These are phyloP conservation scores for Globisporangium orthogonon DNA, from an alignment of 352 stramenopile species.

Conservation along the genomic window DNA sequence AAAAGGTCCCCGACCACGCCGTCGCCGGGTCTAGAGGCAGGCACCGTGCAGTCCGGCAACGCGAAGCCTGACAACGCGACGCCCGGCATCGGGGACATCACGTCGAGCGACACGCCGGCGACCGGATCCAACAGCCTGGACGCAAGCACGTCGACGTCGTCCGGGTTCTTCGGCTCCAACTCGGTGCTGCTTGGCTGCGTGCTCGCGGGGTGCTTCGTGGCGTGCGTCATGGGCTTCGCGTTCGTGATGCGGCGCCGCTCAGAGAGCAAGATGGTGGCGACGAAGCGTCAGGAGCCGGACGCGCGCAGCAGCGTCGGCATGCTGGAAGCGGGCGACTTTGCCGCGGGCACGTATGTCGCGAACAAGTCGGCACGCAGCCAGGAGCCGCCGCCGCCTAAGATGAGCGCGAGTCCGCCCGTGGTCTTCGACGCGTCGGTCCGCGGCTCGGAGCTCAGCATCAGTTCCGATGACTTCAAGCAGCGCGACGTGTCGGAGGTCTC, in stretches of 20 bases:
- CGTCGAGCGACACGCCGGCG: neutral
- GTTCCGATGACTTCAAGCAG: constrained; percentile 18
- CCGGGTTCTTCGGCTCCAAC: constrained; percentile 14
- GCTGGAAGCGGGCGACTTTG: constrained; percentile 27
- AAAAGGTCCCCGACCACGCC: neutral
- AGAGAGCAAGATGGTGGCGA: constrained; percentile 19
- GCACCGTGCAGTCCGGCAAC: no score
- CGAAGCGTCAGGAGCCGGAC: constrained; percentile 19
- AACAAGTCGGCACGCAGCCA: constrained; percentile 45
- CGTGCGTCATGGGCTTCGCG: constrained; percentile 21
- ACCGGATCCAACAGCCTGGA: constrained; percentile 9
- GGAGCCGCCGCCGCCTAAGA: constrained; percentile 20
- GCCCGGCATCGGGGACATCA: neutral
- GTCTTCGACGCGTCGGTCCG: constrained; percentile 33
- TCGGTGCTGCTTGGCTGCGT: constrained; percentile 33
- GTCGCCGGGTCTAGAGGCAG: neutral
- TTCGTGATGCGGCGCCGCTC: constrained; percentile 47
- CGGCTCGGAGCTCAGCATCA: constrained; percentile 37
- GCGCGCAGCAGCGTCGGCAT: constrained; percentile 28
- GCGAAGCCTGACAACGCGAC: no score
- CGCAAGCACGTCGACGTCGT: constrained; percentile 8
- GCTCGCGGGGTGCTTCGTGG: constrained; percentile 28
- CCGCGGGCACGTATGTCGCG: constrained; percentile 26
- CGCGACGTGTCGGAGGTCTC: constrained; percentile 42
- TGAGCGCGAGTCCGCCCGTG: constrained; percentile 26